Evolutionary conservation across 164 flowering plant genomes (phyloP).

Genomic region (Aristolochia californica): DNA sequence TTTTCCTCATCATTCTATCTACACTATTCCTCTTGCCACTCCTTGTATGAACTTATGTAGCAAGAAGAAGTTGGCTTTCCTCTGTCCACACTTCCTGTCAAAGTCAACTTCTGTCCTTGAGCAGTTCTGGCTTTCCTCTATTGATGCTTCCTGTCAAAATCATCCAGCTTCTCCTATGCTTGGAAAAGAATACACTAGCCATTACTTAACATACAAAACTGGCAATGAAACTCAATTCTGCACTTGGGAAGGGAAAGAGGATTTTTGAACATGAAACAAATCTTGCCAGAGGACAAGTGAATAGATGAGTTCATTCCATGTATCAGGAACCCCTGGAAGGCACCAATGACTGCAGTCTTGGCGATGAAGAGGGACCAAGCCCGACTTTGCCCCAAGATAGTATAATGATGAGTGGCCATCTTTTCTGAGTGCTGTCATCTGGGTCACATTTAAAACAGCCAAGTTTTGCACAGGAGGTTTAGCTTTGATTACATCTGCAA

Average conservation of each 20-base stretch:
- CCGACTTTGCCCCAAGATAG: constrained; percentile 33
- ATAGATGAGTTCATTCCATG: constrained; percentile 82
- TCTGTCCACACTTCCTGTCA: too few relatives aligned
- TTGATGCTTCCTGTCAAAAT: too few relatives aligned
- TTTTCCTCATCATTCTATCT: too few relatives aligned
- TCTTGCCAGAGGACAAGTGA: constrained; percentile 44
- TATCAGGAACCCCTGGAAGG: constrained; percentile 90
- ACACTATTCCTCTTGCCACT: too few relatives aligned
- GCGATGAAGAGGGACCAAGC: constrained; percentile 54
- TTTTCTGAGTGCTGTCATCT: constrained; percentile 59
- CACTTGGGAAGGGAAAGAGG: constrained; percentile 11
- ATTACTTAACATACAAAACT: background rate
- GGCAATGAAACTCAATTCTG: constrained; percentile 1
- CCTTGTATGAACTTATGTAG: too few relatives aligned
- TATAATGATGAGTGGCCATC: constrained; percentile 86
- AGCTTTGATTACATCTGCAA: constrained; percentile 27
- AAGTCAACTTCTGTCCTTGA: too few relatives aligned
- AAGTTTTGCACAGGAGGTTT: constrained; percentile 15
- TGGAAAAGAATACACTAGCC: too few relatives aligned
- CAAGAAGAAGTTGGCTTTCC: too few relatives aligned
- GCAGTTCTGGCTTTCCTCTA: too few relatives aligned
- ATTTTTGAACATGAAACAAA: constrained; percentile 12
- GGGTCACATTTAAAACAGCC: constrained; percentile 49
- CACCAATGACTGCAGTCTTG: constrained; percentile 99
- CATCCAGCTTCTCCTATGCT: too few relatives aligned